Conservation (phyloP, 1,139 yeast genomes). For the Suhomyces kunorum region DNA sequence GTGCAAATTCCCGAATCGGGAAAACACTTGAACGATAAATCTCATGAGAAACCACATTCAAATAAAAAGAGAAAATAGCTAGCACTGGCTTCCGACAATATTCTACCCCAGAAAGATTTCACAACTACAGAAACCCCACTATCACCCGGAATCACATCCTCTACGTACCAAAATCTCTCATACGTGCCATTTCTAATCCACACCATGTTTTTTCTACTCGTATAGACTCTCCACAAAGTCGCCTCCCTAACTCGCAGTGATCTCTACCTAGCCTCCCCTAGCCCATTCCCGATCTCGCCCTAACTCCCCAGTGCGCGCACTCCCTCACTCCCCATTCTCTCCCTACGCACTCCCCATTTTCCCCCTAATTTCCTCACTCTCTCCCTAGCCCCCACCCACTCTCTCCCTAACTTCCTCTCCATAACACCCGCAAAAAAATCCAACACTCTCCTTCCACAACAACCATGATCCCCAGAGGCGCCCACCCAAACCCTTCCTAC, state of each 20-base stretch:
- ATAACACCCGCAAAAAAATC: not conserved
- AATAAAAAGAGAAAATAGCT: too few species aligned
- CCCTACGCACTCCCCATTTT: not conserved
- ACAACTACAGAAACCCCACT: too few species aligned
- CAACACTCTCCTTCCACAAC: not conserved
- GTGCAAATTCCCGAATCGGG: too few species aligned
- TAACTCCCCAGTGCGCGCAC: not conserved
- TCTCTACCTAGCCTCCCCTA: not conserved
- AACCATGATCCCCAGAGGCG: conserved; percentile 16
- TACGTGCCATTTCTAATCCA: too few species aligned
- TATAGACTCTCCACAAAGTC: not conserved
- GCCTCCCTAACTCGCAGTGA: not conserved
- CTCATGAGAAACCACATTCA: too few species aligned
- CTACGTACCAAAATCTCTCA: not conserved
- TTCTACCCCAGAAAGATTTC: too few species aligned
- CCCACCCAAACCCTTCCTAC: conserved; percentile 8
- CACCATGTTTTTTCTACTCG: too few species aligned
- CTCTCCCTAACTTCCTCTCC: not conserved
- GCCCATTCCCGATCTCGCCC: not conserved
- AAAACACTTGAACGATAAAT: too few species aligned
- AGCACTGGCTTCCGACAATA: too few species aligned
- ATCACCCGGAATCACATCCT: too few species aligned
- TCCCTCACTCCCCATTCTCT: not conserved
- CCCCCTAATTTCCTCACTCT: not conserved
- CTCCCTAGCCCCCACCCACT: not conserved